Evolutionary conservation across 768 basidiomycete species (phyloP).

Genomic region (Heimioporus sp.): DNA sequence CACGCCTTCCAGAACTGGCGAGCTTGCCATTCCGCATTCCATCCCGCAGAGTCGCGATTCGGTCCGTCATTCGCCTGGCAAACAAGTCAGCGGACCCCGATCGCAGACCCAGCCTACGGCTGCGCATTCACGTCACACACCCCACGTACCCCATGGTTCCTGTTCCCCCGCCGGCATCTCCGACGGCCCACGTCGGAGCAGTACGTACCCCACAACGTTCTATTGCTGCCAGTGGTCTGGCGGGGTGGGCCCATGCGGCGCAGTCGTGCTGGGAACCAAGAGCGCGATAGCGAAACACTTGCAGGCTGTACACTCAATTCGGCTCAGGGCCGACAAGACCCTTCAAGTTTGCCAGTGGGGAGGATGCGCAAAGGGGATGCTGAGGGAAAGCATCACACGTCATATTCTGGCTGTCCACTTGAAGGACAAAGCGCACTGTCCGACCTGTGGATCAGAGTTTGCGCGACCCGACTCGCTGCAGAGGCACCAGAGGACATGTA

Average conservation of each 20-base stretch:
- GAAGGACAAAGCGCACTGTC: constrained; percentile 17
- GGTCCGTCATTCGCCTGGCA: neutral
- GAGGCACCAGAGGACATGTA: constrained; percentile 20
- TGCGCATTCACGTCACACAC: neutral
- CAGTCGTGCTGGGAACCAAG: constrained; percentile 1
- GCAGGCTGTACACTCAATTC: constrained; percentile 4
- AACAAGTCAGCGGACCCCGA: neutral
- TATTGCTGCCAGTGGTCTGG: constrained; percentile 15
- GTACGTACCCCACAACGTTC: neutral
- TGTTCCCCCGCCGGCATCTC: neutral
- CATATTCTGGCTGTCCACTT: constrained; percentile 25
- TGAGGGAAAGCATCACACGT: constrained; percentile 24
- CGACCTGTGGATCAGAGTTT: constrained; percentile 15
- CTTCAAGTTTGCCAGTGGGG: constrained; percentile 15
- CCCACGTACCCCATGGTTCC: neutral
- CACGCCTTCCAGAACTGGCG: neutral
- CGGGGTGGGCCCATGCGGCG: neutral
- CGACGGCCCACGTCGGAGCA: neutral
- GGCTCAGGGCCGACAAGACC: constrained; percentile 8
- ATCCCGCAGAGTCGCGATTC: neutral
- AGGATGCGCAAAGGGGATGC: constrained; percentile 17
- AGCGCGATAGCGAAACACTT: constrained; percentile 14
- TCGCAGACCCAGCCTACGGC: neutral
- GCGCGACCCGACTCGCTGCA: constrained; percentile 26
- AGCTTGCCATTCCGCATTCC: too few relatives aligned